These are phyloP conservation scores for Haplosporangium gracile DNA, from an alignment of 192 early-diverging fungal genomes.

Conservation along the genomic window DNA sequence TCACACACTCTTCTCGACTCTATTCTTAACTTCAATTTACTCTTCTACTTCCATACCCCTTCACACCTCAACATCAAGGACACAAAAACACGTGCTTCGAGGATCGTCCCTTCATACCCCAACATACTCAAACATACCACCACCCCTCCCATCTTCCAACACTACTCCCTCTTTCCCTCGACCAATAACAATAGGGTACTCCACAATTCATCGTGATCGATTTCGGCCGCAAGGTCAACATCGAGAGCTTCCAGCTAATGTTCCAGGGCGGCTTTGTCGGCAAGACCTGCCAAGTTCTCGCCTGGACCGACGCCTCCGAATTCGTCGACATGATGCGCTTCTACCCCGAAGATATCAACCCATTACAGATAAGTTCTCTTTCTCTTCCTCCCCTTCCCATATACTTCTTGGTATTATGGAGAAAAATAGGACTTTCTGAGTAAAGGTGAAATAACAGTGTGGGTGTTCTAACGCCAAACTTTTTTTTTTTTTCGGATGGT, in stretches of 20 bases:
- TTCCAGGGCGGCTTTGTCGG: slow-evolving; percentile 94
- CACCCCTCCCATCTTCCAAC: background rate
- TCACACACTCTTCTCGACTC: background rate
- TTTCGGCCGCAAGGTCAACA: slow-evolving; percentile 64
- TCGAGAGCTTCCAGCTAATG: slow-evolving; percentile 66
- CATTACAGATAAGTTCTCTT: slow-evolving; percentile 60
- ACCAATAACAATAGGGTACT: slow-evolving; percentile 59
- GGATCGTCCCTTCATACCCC: background rate
- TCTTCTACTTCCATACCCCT: too few species aligned
- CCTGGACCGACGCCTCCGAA: slow-evolving; percentile 54
- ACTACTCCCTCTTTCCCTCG: background rate
- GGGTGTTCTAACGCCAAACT: background rate
- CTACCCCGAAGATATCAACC: slow-evolving; percentile 84
- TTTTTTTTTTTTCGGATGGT: slow-evolving; percentile 11
- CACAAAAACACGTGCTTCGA: background rate
- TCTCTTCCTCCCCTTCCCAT: background rate
- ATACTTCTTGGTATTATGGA: too few species aligned
- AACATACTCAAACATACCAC: background rate
- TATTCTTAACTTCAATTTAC: too few species aligned
- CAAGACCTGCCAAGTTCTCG: slow-evolving; percentile 71
- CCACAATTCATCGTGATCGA: slow-evolving; percentile 84
- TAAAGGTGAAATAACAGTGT: background rate
- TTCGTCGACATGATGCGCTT: slow-evolving; percentile 63
- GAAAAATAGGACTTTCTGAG: too few species aligned
- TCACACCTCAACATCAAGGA: background rate